These are phyloP conservation scores for Rhizodiscina lignyota DNA, from an alignment of 495 filamentous ascomycete species.

Conservation along the genomic window DNA sequence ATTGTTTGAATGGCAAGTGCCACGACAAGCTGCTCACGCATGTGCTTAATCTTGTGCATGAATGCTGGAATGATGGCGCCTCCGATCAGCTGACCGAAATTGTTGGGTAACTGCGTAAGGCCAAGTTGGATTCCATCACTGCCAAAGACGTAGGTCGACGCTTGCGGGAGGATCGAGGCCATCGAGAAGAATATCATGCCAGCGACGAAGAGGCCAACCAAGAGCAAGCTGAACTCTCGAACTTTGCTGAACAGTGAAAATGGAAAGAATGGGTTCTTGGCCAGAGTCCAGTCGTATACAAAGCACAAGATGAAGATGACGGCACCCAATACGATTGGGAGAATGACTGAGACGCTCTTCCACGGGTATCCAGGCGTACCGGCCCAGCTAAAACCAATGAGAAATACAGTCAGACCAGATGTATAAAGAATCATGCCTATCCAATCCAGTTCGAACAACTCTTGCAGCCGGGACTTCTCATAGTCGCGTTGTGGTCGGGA, in stretches of 20 bases:
- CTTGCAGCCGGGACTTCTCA: slow-evolving; percentile 3
- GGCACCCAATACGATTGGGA: slow-evolving; percentile 13
- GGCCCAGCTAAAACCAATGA: slow-evolving; percentile 14
- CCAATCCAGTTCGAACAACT: slow-evolving; percentile 8
- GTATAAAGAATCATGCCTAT: slow-evolving; percentile 4
- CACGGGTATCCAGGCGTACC: slow-evolving; percentile 12
- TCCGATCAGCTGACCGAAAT: slow-evolving; percentile 15
- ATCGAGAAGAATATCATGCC: slow-evolving; percentile 18
- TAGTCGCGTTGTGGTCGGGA: slow-evolving; percentile 20
- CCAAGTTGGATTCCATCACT: slow-evolving; percentile 13
- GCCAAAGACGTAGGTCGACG: slow-evolving; percentile 15
- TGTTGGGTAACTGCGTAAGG: slow-evolving; percentile 8
- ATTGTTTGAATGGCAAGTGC: slow-evolving; percentile 21
- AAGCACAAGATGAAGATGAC: slow-evolving; percentile 13
- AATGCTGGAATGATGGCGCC: slow-evolving; percentile 18
- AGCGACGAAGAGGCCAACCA: slow-evolving; percentile 15
- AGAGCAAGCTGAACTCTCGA: slow-evolving; percentile 15
- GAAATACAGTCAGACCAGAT: slow-evolving; percentile 9
- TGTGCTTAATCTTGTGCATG: slow-evolving; percentile 19
- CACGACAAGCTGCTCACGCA: slow-evolving; percentile 17
- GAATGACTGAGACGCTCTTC: slow-evolving; percentile 7
- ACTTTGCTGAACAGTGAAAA: slow-evolving; percentile 12
- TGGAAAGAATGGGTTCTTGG: slow-evolving; percentile 18
- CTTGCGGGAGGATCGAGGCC: slow-evolving; percentile 12
- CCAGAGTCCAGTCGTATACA: slow-evolving; percentile 14